Evolutionary conservation across 176 grass and related monocot species (phyloP), one percentile per base, ranked within the genome.

Genomic region (Pharus latifolius): DNA sequence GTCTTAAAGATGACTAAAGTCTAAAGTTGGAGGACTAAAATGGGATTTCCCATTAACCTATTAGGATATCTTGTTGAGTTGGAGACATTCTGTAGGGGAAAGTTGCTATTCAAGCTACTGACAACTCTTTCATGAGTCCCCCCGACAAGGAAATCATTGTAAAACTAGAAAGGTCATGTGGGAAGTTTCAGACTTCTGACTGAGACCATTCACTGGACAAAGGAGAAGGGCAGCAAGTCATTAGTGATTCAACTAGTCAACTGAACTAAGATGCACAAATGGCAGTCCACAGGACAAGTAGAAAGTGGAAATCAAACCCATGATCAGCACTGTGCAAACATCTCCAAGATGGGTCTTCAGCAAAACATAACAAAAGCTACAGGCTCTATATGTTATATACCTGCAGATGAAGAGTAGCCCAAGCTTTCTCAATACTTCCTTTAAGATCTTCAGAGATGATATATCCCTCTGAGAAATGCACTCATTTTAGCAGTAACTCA

Each of bases 391-490:
- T 29, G 27, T 29, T 49, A 33, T 9, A 52, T 69, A 86, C 95
- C 89, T 98, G 95, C 38, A 94, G 41, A 28, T 91, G 84, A 56
- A 98, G 64, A 8, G 89, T 60, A 65, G 87, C 75, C 78, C 86
- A 88, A 83, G 87, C 73, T 69, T 88, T 98, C 53, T 91, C 84
- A 24, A 98, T 86, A 75, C 59, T 81, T 80, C 83, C 84, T 66
- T 82, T 73, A 37, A 98, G 87, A 86, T 75, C 77, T 80, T 91
- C 90, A 35, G 72, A 65, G 65, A 42, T 59, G 50, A 94, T 88
- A 72, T 88, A 76, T 60, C 87, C 95, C 48, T 88, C 95, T 98
- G 58, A 24, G 17, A 80, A 79, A 76, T 51, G 42, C 32, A 66
- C 14, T 63, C 65, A 52, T 43, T 10, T 69, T 48, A 79, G 20